These are phyloP conservation scores for Annulohypoxylon truncatum DNA, from an alignment of 2,329 filamentous ascomycete species.

Conservation along the genomic window DNA sequence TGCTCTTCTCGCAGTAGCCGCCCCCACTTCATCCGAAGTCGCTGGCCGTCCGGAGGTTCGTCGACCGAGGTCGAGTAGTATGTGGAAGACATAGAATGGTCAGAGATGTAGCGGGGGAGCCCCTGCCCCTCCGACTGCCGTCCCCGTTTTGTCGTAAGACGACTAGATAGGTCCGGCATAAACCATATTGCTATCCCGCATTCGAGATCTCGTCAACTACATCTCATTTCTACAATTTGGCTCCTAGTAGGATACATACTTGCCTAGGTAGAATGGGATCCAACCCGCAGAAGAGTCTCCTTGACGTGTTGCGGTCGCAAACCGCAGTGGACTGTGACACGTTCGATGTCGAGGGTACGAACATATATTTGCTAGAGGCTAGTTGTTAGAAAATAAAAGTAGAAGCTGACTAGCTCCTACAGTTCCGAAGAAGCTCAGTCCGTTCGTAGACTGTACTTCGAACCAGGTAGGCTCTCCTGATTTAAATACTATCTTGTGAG, in stretches of 20 bases:
- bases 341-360: slow-evolving; percentile 59
- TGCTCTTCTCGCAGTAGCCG: slow-evolving; percentile 20
- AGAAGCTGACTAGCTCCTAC: slow-evolving; percentile 3
- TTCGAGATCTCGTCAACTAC: background rate
- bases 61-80: slow-evolving; percentile 11
- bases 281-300: slow-evolving; percentile 45
- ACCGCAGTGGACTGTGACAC: slow-evolving; percentile 65
- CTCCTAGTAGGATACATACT: background rate
- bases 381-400: background rate
- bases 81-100: slow-evolving; percentile 3
- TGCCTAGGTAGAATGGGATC: slow-evolving; percentile 27
- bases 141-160: background rate
- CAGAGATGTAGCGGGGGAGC: slow-evolving; percentile 12
- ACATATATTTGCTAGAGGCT: background rate
- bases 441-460: slow-evolving; percentile 65
- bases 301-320: slow-evolving; percentile 57
- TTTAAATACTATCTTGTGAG: background rate
- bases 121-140: background rate
- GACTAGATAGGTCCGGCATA: background rate
- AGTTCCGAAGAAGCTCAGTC: slow-evolving; percentile 60
- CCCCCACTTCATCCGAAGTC: slow-evolving; percentile 40
- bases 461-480: slow-evolving; percentile 58
- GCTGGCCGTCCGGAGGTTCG: slow-evolving; percentile 15
- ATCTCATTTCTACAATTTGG: background rate
- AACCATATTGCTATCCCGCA: background rate